These are phyloP conservation scores for Articulospora tetracladia DNA, from an alignment of 495 filamentous ascomycete genomes.

Conservation along the genomic window DNA sequence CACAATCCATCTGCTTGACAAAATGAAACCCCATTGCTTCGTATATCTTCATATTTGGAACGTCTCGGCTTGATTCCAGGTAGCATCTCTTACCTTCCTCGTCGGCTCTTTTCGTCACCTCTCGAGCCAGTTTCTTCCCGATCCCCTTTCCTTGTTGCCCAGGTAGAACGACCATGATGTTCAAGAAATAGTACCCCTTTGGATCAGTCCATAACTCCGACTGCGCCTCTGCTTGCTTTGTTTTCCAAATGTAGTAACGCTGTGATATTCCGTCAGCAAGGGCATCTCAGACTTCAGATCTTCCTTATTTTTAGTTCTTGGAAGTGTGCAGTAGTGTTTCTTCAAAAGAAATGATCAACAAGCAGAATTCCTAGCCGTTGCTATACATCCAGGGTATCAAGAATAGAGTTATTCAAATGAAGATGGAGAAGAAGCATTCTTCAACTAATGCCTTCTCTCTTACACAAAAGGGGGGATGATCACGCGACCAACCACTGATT, in stretches of 20 bases:
- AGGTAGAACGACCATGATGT: conserved; percentile 61
- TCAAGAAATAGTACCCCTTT: conserved; percentile 66
- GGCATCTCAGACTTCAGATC: not conserved
- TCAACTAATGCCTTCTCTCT: too few relatives aligned
- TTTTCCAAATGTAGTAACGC: conserved; percentile 66
- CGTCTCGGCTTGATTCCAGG: conserved; percentile 58
- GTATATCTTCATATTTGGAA: conserved; percentile 64
- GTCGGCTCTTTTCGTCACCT: conserved; percentile 56
- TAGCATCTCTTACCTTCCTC: conserved; percentile 57
- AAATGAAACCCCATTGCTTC: conserved; percentile 60
- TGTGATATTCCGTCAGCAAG: conserved; percentile 8
- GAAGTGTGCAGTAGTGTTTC: not conserved
- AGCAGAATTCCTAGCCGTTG: not conserved
- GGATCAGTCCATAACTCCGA: conserved; percentile 53
- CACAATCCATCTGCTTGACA: conserved; percentile 58
- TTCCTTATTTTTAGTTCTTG: not conserved
- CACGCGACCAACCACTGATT: too few relatives aligned
- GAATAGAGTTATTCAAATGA: too few relatives aligned
- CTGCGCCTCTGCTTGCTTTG: conserved; percentile 52
- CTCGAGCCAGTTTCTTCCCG: conserved; percentile 53
- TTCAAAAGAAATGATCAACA: not conserved
- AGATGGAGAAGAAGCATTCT: too few relatives aligned
- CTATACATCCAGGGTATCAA: not conserved
- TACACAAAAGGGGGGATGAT: too few relatives aligned
- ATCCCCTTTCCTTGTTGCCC: conserved; percentile 56